These are phyloP conservation scores for Cyclostephanos tholiformis DNA, from an alignment of 108 stramenopile species.

Conservation along the genomic window DNA sequence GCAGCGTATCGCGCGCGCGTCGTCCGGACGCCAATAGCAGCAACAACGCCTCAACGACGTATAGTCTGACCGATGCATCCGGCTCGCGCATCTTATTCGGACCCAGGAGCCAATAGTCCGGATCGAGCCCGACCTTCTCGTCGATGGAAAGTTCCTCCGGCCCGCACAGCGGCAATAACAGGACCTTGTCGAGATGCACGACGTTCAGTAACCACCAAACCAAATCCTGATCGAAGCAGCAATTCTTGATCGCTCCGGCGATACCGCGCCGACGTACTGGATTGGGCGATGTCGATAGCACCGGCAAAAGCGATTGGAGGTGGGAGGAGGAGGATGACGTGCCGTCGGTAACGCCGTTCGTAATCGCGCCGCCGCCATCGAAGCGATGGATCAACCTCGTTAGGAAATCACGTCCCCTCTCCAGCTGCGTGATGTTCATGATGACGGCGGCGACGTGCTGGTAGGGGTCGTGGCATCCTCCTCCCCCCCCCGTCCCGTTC, in stretches of 20 bases:
- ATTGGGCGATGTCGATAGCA: conserved; percentile 58
- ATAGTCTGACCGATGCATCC: conserved; percentile 60
- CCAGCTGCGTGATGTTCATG: conserved; percentile 87
- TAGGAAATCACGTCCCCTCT: conserved; percentile 74
- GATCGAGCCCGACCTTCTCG: conserved; percentile 86
- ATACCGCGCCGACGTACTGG: conserved; percentile 79
- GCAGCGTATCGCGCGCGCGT: conserved; percentile 64
- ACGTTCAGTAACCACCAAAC: conserved; percentile 87
- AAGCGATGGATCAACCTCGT: conserved; percentile 56
- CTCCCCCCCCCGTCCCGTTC: conserved; percentile 15
- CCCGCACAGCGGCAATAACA: conserved; percentile 78
- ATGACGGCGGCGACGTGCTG: conserved; percentile 87
- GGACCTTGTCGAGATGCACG: conserved; percentile 56
- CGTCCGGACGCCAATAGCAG: conserved; percentile 76
- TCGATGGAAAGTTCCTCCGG: conserved; percentile 86
- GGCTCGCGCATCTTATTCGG: conserved; percentile 78
- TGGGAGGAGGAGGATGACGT: conserved; percentile 55
- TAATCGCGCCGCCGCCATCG: conserved; percentile 10
- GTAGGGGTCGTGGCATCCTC: conserved; percentile 70
- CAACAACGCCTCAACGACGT: conserved; percentile 73
- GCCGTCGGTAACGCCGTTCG: neutral
- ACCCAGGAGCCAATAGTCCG: conserved; percentile 87
- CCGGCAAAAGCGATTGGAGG: conserved; percentile 62
- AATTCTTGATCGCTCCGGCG: conserved; percentile 84
- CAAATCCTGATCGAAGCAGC: conserved; percentile 79